Evolutionary conservation across 2,329 filamentous ascomycete species (phyloP), one percentile per base, ranked within the genome.

Genomic region (Thelonectria olida): DNA sequence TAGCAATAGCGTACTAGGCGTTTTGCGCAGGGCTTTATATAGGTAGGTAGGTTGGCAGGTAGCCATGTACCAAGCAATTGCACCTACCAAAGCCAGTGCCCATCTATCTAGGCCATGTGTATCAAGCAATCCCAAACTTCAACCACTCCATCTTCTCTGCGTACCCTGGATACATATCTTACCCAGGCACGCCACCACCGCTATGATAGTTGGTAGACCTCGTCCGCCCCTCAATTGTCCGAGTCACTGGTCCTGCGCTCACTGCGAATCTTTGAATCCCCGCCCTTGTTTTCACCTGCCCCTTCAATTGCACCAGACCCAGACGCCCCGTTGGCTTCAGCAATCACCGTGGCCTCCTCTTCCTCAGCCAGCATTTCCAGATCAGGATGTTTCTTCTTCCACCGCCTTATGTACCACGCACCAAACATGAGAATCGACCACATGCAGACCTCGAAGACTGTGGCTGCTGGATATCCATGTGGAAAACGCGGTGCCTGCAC

Each of bases 401-500:
- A 73, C 7, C 70, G 57, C 56, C 63, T 65, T 61, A 73, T 71
- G 48, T 67, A 73, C 67, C 67, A 71, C 3, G 64, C 48, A 15
- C 70, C 70, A 44, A 68, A 64, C 68, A 73, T 73, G 22, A 73
- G 50, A 4, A 68, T 62, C 2, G 61, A 64, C 70, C 70, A 73
- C 70, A 72, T 73, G 13, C 61, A 55, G 13, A 73, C 65, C 17
- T 71, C 64, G 45, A 73, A 73, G 1, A 64, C 70, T 2, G 67
- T 63, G 0, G 69, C 63, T 3, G 70, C 71, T 9, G 69, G 68
- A 34, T 73, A 73, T n/a, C 71, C 71, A 22, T 72, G 55, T 2
- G 65, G 69, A 25, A 66, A 73, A 5, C 63, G 48, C 2, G 71
- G 71, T 1, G 71, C 71, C 39, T 73, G 60, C 3, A 73, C 69